Evolutionary conservation across 1,284 basidiomycete species (phyloP), one percentile per base, ranked within the genome.

Genomic region (Agaricales sp.): DNA sequence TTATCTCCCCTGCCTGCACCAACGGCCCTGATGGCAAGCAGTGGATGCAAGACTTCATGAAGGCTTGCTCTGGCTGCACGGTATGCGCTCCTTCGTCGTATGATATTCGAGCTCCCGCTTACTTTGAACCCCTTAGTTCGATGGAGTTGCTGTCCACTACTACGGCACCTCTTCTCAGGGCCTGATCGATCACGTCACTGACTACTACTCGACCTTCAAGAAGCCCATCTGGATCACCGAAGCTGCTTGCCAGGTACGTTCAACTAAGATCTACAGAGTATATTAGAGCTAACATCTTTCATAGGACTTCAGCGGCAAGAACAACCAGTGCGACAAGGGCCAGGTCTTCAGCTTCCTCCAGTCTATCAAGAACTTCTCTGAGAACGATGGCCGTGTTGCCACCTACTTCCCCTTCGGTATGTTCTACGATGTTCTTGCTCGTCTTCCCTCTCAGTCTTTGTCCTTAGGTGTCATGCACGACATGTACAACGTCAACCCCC

Each of bases 331-430:
- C 56, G 54, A 52, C 51, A 53, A 57, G 46, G 63, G 60, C 19
- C 67, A 84, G 45, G 72, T 80, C 53, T 75, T 66, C 61, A 54
- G 56, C 23, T 85, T 90, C 69, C 80, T 87, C 70, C 55, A 58
- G 30, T 64, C 61, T 4, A 73, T 79, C 26, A 75, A 73, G 20
- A 43, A 52, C 2, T 92, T 72, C 63, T 69, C 85, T 66, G 73
- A 88, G 53, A 52, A 53, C 22, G 73, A 76, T 14, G 47, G 61
- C 41, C 84, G 70, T 60, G 68, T 92, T 45, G 59, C 68, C 43
- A 67, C 68, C 23, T 86, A 82, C 64, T 78, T 78, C 59, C 77
- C 78, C 38, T 92, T 89, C 61, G 87, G 88, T 80, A 53, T 52
- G 74, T 69, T 12, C 46, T 46, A n/a, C n/a, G n/a, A n/a, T n/a